Base-by-base conservation (phyloP, 441 rosid genomes). In the Euphorbia corollata region DNA sequence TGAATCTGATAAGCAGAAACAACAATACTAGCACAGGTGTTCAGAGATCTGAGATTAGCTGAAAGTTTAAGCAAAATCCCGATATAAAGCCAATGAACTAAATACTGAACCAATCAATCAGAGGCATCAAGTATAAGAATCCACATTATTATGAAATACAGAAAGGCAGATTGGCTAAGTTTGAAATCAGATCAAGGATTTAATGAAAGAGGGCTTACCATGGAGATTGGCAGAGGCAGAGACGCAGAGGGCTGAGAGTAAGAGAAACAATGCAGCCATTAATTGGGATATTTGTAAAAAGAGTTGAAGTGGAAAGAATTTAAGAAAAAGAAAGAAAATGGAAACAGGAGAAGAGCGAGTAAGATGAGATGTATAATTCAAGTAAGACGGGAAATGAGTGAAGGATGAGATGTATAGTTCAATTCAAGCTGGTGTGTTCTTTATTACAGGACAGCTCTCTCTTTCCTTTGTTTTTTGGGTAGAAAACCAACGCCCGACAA, bases 161-260 rank as follows among this genome's bases (percentile, higher is more conserved):
- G 18, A 53, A 65, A 45, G 16, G 27, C 53, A 41, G 24, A 39
- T 47, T 59, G 30, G 22, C 8, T 18, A 13, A 32, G 60, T 38
- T 51, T 3, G 32, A 47, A 63, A 71, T 50, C 53, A 61, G 71
- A 61, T 61, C 71, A 61, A 60, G 58, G 22, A 72, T 10, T 27
- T 19, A 72, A 67, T 59, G 60, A 6, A 2, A n/a, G 32, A 63
- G 51, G 63, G 43, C 83, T 82, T 69, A 87, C 92, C 38, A 8
- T 78, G 84, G 59, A 72, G 55, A 24, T 64, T 55, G 20, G 84
- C 87, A 63, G 83, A 71, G 66, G 75, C 78, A 48, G 78, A 68
- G 61, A 79, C 27, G 64, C 74, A 73, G 47, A 79, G 76, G 41
- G 75, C 65, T 30, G 77, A 24, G 66, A 79, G 34, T 43, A 78